Percentiles rank a stretch among this genome's conserved stretches.
Conservation (phyloP, 1,284 basidiomycete species). For the Naganishia liquefaciens region DNA sequence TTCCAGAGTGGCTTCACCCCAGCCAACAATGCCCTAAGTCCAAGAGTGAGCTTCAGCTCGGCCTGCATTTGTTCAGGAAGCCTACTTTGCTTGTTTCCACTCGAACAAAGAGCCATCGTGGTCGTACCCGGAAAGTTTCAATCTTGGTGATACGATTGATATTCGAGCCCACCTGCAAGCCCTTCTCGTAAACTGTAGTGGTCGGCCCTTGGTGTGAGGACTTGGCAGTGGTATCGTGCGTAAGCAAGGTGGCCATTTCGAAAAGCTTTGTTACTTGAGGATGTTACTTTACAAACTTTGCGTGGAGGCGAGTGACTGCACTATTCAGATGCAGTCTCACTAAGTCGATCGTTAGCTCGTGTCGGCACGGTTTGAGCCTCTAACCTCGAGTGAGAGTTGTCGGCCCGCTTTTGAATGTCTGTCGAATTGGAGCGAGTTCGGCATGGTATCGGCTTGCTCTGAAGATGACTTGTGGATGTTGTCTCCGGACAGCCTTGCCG, state of each 20-base stretch:
- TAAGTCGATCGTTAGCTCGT: too few species aligned
- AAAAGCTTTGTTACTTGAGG: background rate
- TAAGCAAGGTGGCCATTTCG: constrained; percentile 31
- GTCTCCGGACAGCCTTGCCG: too few species aligned
- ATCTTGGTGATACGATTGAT: constrained; percentile 43
- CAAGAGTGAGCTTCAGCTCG: background rate
- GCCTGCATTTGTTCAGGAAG: background rate
- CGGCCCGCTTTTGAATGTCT: too few species aligned
- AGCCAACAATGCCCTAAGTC: constrained; percentile 65
- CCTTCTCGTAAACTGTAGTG: constrained; percentile 35
- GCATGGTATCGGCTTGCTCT: background rate
- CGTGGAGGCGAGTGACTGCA: too few species aligned
- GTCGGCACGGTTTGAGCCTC: too few species aligned
- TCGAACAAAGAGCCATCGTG: constrained; percentile 74
- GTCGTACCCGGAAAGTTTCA: constrained; percentile 66
- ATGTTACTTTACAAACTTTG: background rate
- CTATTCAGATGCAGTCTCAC: too few species aligned
- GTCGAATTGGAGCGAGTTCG: constrained; percentile 44
- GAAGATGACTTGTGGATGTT: too few species aligned
- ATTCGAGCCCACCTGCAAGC: constrained; percentile 27
- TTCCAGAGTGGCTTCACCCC: constrained; percentile 57
- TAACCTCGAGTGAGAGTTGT: background rate
- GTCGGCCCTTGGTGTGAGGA: constrained; percentile 29
- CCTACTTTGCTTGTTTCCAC: constrained; percentile 59
- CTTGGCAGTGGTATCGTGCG: constrained; percentile 28